phyloP scores from a whole-genome alignment of 2,329 filamentous ascomycete genomes.

The Pseudogymnoascus sp. region DNA sequence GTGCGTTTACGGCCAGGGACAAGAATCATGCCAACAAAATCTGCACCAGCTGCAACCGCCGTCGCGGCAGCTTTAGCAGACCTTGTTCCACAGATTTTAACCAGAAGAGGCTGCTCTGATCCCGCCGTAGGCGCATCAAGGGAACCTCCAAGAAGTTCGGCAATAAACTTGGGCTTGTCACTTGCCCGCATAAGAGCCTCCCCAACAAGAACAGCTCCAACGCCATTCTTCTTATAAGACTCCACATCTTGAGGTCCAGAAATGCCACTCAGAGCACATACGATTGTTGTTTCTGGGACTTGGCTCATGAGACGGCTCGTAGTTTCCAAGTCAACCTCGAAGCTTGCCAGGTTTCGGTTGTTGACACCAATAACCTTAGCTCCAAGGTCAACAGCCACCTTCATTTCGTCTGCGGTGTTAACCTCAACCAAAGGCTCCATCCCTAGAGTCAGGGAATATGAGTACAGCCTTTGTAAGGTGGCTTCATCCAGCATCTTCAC shows the following conservation, averaged over 20 bases:
- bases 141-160: constrained; percentile 62
- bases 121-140: constrained; percentile 23
- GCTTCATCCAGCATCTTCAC: constrained; percentile 91
- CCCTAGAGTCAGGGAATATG: constrained; percentile 78
- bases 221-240: constrained; percentile 78
- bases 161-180: constrained; percentile 75
- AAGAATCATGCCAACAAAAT: constrained; percentile 87
- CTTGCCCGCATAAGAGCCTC: constrained; percentile 92
- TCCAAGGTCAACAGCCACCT: constrained; percentile 74
- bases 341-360: constrained; percentile 92
- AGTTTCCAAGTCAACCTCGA: constrained; percentile 91
- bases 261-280: constrained; percentile 92
- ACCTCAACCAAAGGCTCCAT: constrained; percentile 99
- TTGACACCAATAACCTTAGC: constrained; percentile 94
- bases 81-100: constrained; percentile 94
- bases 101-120: constrained; percentile 45
- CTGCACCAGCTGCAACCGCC: constrained; percentile 79
- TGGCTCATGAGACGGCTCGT: constrained; percentile 81
- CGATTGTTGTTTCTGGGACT: constrained; percentile 75
- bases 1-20: constrained; percentile 73
- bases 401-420: constrained; percentile 90
- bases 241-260: constrained; percentile 80
- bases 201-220: constrained; percentile 87
- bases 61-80: constrained; percentile 69
- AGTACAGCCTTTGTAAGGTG: constrained; percentile 68